These are phyloP conservation scores for Orbilia oligospora DNA, from an alignment of 2,329 filamentous ascomycete species.

Conservation along the genomic window DNA sequence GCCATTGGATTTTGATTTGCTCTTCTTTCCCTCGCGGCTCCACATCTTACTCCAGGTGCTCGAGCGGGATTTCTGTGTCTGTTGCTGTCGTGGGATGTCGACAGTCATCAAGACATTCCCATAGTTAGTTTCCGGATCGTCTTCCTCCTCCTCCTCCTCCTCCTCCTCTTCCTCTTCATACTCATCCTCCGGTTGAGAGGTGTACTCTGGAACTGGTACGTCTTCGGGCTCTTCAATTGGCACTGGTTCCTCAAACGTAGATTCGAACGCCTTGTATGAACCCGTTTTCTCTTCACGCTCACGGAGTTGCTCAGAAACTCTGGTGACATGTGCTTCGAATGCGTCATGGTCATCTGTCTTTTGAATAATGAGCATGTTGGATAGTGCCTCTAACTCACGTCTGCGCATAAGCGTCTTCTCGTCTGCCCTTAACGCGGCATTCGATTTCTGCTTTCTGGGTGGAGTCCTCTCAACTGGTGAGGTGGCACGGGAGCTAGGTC, in stretches of 20 bases:
- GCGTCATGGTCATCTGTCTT: constrained; percentile 46
- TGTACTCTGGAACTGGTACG: constrained; percentile 25
- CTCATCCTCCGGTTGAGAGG: constrained; percentile 39
- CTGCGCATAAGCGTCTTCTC: constrained; percentile 58
- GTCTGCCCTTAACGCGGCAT: constrained; percentile 33
- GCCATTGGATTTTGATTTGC: constrained; percentile 28
- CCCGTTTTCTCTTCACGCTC: constrained; percentile 57
- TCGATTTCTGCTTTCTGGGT: constrained; percentile 34
- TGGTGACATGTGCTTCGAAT: constrained; percentile 40
- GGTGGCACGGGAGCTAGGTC: constrained; percentile 17
- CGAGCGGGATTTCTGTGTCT: constrained; percentile 38
- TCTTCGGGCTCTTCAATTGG: constrained; percentile 41
- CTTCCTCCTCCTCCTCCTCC: constrained; percentile 46
- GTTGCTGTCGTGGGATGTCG: constrained; percentile 39
- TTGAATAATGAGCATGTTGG: constrained; percentile 53
- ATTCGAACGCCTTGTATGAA: constrained; percentile 49
- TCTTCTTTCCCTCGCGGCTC: constrained; percentile 55
- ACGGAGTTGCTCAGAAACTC: constrained; percentile 40
- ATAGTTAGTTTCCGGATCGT: constrained; percentile 54
- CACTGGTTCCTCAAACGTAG: constrained; percentile 33
- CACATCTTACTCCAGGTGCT: constrained; percentile 61
- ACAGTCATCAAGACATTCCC: constrained; percentile 51
- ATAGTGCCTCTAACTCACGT: constrained; percentile 48
- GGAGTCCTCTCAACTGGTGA: constrained; percentile 37
- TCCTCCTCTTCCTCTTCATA: constrained; percentile 34